These are phyloP conservation scores for Citeromyces siamensis DNA, from an alignment of 1,139 yeast genomes.

Conservation along the genomic window DNA sequence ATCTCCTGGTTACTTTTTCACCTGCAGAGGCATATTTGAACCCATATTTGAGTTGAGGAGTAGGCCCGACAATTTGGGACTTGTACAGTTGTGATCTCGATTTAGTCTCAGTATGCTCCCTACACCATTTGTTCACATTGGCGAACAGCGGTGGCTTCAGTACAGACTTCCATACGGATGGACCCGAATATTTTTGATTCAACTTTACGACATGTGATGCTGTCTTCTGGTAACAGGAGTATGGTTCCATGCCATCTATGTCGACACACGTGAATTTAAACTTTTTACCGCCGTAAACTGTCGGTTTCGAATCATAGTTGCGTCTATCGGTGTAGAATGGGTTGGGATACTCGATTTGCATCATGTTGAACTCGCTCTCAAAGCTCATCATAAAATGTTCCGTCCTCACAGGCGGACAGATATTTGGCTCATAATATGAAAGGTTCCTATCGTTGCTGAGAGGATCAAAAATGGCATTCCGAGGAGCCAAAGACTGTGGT, in stretches of 20 bases:
- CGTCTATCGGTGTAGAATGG: conserved; percentile 47
- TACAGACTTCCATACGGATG: conserved; percentile 23
- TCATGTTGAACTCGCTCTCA: conserved; percentile 26
- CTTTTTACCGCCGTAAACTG: conserved; percentile 55
- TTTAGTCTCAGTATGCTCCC: not conserved
- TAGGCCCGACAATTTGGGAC: conserved; percentile 39
- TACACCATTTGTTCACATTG: conserved; percentile 16
- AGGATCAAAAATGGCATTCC: not conserved
- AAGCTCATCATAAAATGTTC: conserved; percentile 14
- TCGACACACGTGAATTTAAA: conserved; percentile 26
- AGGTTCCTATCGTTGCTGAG: not conserved
- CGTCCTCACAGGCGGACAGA: not conserved
- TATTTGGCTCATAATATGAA: not conserved
- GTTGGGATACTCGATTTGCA: conserved; percentile 41
- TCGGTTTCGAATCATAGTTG: conserved; percentile 43
- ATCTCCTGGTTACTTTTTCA: conserved; percentile 19
- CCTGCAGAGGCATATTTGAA: conserved; percentile 20
- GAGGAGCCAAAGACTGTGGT: not conserved
- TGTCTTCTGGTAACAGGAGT: too few species aligned
- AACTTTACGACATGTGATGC: too few species aligned
- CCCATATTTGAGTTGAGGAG: conserved; percentile 21
- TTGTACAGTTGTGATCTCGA: conserved; percentile 14
- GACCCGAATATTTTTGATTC: not conserved
- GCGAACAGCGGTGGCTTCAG: conserved; percentile 26
- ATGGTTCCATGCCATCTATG: conserved; percentile 9